Conservation (phyloP, 2,329 filamentous ascomycete species). For the Lasiodiplodia gonubiensis region DNA sequence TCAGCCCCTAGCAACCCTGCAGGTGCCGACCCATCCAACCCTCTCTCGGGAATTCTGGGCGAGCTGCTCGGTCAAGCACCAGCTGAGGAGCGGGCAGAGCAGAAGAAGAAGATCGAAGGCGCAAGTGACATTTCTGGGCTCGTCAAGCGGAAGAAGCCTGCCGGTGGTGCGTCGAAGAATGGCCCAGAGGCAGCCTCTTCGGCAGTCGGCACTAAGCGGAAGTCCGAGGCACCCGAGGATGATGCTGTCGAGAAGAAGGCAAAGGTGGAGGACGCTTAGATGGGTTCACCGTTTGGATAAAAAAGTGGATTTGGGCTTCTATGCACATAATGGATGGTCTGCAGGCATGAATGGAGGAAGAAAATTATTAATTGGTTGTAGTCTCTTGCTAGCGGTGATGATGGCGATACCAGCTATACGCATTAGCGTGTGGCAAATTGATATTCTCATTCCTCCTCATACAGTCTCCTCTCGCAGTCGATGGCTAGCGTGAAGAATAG, state of each 20-base stretch:
- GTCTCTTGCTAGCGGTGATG: not conserved
- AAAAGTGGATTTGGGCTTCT: not conserved
- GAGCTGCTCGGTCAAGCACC: conserved; percentile 67
- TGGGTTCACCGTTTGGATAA: not conserved
- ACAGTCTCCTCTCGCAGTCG: too few relatives aligned
- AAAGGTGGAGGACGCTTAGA: conserved; percentile 19
- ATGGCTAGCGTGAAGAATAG: too few relatives aligned
- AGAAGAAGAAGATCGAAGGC: conserved; percentile 74
- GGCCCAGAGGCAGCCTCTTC: not conserved
- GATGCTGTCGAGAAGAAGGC: conserved; percentile 29
- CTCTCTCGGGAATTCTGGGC: conserved; percentile 66
- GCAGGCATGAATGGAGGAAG: not conserved
- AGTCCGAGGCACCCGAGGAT: conserved; percentile 29
- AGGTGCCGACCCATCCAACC: conserved; percentile 52
- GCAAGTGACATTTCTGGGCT: conserved; percentile 77
- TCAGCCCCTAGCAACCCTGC: conserved; percentile 60
- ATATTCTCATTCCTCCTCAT: not conserved
- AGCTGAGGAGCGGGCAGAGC: conserved; percentile 64
- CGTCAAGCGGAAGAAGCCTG: conserved; percentile 67
- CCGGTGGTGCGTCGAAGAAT: conserved; percentile 27
- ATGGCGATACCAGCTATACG: conserved; percentile 11
- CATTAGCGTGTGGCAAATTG: not conserved
- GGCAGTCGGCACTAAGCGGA: conserved; percentile 19
- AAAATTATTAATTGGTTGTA: not conserved
- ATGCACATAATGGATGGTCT: not conserved